phyloP scores from a whole-genome alignment of 164 flowering plant species.

The Stephania yunnanensis region DNA sequence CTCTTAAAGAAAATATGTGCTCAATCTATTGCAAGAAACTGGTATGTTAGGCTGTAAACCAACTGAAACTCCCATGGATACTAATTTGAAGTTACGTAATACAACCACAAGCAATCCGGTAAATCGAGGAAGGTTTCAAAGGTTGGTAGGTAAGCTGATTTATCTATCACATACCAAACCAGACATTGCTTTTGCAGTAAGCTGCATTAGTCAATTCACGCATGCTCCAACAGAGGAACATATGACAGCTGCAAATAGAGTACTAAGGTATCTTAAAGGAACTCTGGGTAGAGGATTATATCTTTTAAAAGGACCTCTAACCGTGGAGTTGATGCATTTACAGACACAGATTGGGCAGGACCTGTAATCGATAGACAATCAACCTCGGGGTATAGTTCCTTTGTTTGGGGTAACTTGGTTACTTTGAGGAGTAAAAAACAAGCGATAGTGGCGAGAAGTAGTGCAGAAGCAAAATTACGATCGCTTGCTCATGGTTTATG shows the following conservation, averaged over 20 bases:
- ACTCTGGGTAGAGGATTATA: not conserved
- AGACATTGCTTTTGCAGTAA: not conserved
- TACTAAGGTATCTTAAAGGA: not conserved
- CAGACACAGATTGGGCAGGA: not conserved
- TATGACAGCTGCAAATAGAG: not conserved
- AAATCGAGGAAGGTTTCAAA: not conserved
- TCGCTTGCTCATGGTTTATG: not conserved
- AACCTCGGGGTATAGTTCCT: too few species aligned
- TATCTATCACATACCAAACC: not conserved
- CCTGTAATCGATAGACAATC: not conserved
- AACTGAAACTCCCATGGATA: not conserved
- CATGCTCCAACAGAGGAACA: not conserved
- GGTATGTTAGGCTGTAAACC: not conserved
- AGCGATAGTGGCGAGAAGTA: not conserved
- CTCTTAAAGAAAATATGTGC: not conserved
- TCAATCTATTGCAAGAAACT: not conserved
- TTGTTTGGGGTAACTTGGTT: not conserved
- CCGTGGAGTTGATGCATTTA: not conserved
- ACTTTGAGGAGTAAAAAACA: not conserved
- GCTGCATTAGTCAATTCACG: not conserved
- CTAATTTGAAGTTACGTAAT: not conserved
- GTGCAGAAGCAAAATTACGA: not conserved
- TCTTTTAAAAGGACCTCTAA: not conserved
- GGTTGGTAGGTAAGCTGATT: not conserved
- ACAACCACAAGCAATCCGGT: too few species aligned